phyloP scores from a whole-genome alignment of 169 alveolate genomes.

The Cryptosporidium felis region DNA sequence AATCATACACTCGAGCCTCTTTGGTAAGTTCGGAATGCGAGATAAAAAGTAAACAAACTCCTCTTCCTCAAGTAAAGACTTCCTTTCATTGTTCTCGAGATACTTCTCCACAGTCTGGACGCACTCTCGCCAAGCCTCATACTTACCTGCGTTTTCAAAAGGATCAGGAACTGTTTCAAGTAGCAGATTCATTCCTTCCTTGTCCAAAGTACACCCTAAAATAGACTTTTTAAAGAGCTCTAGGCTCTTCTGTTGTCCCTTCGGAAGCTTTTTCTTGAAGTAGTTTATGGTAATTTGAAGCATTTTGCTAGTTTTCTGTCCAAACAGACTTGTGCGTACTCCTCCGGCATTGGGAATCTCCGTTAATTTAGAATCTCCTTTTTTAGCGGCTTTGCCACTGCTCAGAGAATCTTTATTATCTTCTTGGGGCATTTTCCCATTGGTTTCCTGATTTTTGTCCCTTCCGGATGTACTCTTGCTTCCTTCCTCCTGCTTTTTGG shows the following conservation, averaged over 20 bases:
- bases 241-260: slow-evolving; percentile 25
- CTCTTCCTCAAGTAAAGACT: slow-evolving; percentile 46
- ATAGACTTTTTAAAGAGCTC: slow-evolving; percentile 41
- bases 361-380: background rate
- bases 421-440: no score
- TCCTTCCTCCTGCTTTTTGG: background rate
- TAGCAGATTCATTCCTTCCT: slow-evolving; percentile 52
- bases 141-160: slow-evolving; percentile 33
- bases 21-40: slow-evolving; percentile 34
- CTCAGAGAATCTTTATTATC: background rate
- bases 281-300: slow-evolving; percentile 60
- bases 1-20: slow-evolving; percentile 68
- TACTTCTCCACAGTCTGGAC: slow-evolving; percentile 19
- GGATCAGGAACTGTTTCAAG: slow-evolving; percentile 71
- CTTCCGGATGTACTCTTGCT: background rate
- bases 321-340: slow-evolving; percentile 12
- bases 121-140: slow-evolving; percentile 60
- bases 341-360: background rate
- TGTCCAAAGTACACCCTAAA: slow-evolving; percentile 34
- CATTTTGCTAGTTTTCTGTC: slow-evolving; percentile 61
- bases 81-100: background rate
- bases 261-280: slow-evolving; percentile 47
- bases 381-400: background rate
- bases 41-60: slow-evolving; percentile 69
- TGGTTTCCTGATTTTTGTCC: no score